A percentile compares a stretch with the other conserved stretches of the same genome.
These are phyloP conservation scores for Arachnomyces sp. DNA, from an alignment of 2,329 filamentous ascomycete genomes.

Conservation along the genomic window DNA sequence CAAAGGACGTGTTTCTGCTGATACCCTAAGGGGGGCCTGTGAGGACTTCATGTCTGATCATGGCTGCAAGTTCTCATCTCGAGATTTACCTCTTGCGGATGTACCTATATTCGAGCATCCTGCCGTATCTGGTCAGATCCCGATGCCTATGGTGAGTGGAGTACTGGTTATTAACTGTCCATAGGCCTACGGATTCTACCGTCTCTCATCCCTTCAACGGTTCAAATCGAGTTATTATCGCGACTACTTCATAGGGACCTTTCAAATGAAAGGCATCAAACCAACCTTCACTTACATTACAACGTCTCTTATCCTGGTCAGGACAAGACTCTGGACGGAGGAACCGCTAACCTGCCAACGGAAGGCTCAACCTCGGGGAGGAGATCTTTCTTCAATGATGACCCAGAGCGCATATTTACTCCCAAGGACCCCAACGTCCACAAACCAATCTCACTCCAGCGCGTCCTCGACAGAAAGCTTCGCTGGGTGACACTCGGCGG, in stretches of 20 bases:
- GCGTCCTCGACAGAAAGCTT: slow-evolving; percentile 68
- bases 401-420: slow-evolving; percentile 22
- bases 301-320: slow-evolving; percentile 52
- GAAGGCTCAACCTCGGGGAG: slow-evolving; percentile 28
- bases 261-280: slow-evolving; percentile 64
- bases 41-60: slow-evolving; percentile 21
- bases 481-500: slow-evolving; percentile 93
- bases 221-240: slow-evolving; percentile 63
- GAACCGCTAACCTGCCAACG: no score
- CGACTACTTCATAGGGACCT: slow-evolving; percentile 71
- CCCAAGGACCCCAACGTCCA: slow-evolving; percentile 69
- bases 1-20: slow-evolving; percentile 21
- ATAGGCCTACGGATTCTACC: slow-evolving; percentile 73
- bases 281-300: slow-evolving; percentile 85
- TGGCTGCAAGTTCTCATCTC: slow-evolving; percentile 4
- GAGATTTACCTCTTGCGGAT: slow-evolving; percentile 15
- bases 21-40: slow-evolving; percentile 24
- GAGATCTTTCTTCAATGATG: slow-evolving; percentile 49
- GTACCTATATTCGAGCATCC: slow-evolving; percentile 30
- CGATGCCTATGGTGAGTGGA: background rate
- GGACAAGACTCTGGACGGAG: slow-evolving; percentile 2
- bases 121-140: slow-evolving; percentile 30
- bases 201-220: slow-evolving; percentile 57
- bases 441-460: slow-evolving; percentile 59
- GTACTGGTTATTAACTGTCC: slow-evolving; percentile 4